Evolutionary conservation across 2,329 filamentous ascomycete species (phyloP).

Genomic region (Alternaria novae-zelandiae): DNA sequence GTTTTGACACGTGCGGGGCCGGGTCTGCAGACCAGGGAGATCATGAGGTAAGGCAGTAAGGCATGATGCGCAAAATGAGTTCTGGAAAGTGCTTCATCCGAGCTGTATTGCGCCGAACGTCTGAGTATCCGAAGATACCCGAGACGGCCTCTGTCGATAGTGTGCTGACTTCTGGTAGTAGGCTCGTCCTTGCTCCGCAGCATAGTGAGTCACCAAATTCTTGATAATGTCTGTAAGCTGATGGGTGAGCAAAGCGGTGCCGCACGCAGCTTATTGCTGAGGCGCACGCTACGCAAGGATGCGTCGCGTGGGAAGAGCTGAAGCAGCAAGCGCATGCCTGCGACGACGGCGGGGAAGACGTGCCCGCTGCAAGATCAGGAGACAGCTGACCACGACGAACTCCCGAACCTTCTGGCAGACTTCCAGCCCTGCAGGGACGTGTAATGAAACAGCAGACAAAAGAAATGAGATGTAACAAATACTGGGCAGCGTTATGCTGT

Average conservation of each 20-base stretch:
- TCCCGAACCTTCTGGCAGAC: background rate
- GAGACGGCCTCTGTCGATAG: background rate
- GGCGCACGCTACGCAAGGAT: background rate
- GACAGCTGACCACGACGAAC: slow-evolving; percentile 5
- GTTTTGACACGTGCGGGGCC: slow-evolving; percentile 5
- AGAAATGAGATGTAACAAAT: background rate
- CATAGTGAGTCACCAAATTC: background rate
- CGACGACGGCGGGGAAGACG: slow-evolving; percentile 1
- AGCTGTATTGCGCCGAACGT: background rate
- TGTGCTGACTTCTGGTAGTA: background rate
- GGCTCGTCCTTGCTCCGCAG: background rate
- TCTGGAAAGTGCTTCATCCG: background rate
- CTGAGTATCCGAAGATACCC: background rate
- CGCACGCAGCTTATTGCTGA: background rate
- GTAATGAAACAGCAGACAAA: slow-evolving; percentile 10
- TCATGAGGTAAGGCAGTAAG: background rate
- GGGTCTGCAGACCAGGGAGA: background rate
- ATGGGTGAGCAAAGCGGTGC: background rate
- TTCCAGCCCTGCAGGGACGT: background rate
- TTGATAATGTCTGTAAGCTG: background rate
- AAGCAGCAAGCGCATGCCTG: background rate
- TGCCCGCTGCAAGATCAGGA: slow-evolving; percentile 4
- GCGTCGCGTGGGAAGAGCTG: slow-evolving; percentile 1
- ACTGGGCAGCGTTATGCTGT: background rate
- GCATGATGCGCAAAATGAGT: background rate